Evolutionary conservation across 371 early-diverging fungal genomes (phyloP).

Genomic region (Mortierella sp.): DNA sequence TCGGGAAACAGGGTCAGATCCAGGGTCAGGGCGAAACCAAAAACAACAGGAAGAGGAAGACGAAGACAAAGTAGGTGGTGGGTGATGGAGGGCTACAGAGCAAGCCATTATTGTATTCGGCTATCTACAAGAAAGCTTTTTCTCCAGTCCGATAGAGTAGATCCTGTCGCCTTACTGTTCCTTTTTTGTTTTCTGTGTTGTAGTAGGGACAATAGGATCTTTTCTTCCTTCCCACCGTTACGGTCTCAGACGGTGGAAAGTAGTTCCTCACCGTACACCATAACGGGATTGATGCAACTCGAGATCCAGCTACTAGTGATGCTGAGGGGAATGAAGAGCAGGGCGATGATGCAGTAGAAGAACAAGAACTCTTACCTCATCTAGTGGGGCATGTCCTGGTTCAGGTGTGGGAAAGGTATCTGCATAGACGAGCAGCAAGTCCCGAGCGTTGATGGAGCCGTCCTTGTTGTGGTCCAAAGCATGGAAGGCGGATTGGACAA

Average conservation of each 20-base stretch:
- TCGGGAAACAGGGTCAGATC: not conserved
- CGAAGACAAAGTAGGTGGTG: not conserved
- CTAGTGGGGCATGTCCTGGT: slow-evolving; percentile 56
- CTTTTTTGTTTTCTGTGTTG: not conserved
- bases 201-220: no score
- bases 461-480: slow-evolving; percentile 70
- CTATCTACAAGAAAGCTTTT: no score
- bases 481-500: slow-evolving; percentile 63
- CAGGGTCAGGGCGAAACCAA: not conserved
- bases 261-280: not conserved
- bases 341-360: no score
- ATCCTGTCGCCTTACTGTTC: not conserved
- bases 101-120: no score
- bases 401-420: slow-evolving; percentile 54
- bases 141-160: no score
- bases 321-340: no score
- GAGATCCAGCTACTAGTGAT: no score
- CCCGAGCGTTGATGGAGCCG: slow-evolving; percentile 66
- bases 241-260: no score
- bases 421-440: slow-evolving; percentile 60
- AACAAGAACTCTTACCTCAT: slow-evolving; percentile 47
- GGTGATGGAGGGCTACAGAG: not conserved
- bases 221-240: no score
- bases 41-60: not conserved
- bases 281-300: no score